Evolutionary conservation across 805 yeast species (phyloP).

Genomic region (Kodamaea laetipori): DNA sequence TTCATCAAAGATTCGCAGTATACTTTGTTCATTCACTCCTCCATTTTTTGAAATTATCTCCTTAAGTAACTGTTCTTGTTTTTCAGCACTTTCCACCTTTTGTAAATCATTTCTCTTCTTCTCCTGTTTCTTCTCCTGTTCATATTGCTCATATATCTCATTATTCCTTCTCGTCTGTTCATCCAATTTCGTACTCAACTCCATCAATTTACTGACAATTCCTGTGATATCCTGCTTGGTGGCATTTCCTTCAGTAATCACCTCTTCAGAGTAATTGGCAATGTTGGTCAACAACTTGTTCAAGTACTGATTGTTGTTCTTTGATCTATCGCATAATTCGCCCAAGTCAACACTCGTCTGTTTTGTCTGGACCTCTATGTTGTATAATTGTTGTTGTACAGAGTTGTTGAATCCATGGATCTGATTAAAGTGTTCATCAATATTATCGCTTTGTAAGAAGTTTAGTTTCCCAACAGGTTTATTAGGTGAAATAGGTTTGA

Average conservation of each 20-base stretch:
- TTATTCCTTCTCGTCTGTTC: conserved; percentile 2
- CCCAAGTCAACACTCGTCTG: conserved; percentile 40
- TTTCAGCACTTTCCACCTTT: neutral
- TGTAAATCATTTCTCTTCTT: neutral
- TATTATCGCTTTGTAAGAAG: conserved; percentile 34
- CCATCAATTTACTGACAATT: conserved; percentile 23
- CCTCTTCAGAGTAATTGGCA: conserved; percentile 37
- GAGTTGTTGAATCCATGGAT: conserved; percentile 30
- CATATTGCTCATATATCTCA: conserved; percentile 2
- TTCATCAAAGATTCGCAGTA: neutral
- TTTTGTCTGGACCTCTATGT: conserved; percentile 34
- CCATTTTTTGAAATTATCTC: neutral
- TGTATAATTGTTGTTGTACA: conserved; percentile 30
- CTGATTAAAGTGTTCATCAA: conserved; percentile 36
- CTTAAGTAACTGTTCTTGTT: neutral
- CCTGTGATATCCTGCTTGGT: conserved; percentile 33
- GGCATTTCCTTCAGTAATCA: conserved; percentile 38
- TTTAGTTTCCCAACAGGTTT: conserved; percentile 26
- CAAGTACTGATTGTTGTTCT: conserved; percentile 41
- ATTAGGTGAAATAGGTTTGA: conserved; percentile 12
- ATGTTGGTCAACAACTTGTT: conserved; percentile 36
- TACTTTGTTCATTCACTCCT: neutral
- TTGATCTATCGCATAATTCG: conserved; percentile 41
- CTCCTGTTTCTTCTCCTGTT: conserved; percentile 1
- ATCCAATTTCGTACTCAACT: conserved; percentile 11